Evolutionary conservation across 805 yeast species (phyloP).

Genomic region (Starmerella khaoyaiensis): DNA sequence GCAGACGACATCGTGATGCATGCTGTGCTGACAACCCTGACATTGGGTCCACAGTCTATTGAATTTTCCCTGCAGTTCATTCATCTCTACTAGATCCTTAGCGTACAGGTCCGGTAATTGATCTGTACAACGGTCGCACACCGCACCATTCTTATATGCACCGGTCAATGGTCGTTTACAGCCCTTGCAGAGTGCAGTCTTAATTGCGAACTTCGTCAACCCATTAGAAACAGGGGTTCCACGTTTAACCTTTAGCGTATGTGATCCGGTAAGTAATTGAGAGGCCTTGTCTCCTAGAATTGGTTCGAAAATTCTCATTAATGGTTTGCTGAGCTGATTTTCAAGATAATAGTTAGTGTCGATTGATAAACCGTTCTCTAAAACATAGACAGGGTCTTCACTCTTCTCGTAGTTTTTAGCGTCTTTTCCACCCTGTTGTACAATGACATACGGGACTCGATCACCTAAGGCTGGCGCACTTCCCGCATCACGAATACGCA

Average conservation of each 20-base stretch:
- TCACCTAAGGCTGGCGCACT: constrained; percentile 96
- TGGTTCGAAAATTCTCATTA: constrained; percentile 88
- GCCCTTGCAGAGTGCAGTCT: constrained; percentile 75
- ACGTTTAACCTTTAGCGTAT: constrained; percentile 58
- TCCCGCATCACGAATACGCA: constrained; percentile 94
- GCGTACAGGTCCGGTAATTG: constrained; percentile 69
- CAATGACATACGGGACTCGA: constrained; percentile 93
- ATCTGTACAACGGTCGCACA: constrained; percentile 62
- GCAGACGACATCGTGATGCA: constrained; percentile 92
- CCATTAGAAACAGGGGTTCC: constrained; percentile 75
- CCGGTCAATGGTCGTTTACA: constrained; percentile 68
- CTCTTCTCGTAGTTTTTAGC: constrained; percentile 81
- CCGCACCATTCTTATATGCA: constrained; percentile 45
- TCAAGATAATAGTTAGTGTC: constrained; percentile 90
- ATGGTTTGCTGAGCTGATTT: constrained; percentile 84
- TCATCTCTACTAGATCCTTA: constrained; percentile 66
- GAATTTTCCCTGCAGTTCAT: constrained; percentile 67
- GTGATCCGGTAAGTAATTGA: constrained; percentile 67
- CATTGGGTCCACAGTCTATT: constrained; percentile 95
- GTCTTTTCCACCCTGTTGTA: constrained; percentile 61
- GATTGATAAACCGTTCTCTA: constrained; percentile 83
- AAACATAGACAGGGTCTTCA: constrained; percentile 87
- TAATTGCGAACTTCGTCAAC: constrained; percentile 79
- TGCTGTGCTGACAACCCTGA: constrained; percentile 90
- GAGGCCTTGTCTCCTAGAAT: constrained; percentile 80